Base-by-base conservation (phyloP, 805 yeast genomes). In the Torulaspora gathmanii region DNA sequence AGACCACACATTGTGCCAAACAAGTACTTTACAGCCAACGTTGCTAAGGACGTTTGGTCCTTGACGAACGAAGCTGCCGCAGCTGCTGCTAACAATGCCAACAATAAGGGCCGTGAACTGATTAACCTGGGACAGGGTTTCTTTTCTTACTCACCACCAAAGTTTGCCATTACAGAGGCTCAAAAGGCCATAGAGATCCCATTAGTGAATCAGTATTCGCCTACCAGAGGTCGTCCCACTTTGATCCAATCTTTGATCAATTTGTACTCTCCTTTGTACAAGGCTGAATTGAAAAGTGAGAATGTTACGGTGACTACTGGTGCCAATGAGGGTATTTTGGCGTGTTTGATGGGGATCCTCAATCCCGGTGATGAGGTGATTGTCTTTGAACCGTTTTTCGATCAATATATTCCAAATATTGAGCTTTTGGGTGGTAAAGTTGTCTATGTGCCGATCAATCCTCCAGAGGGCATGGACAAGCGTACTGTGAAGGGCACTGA, bases 91-190 rank as follows among this genome's bases (percentile, higher is more conserved):
- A 59, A 54, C 7, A 61, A 64, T 44, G 55, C 63, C 2, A 69
- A 68, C 33, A 80, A 79, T 37, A 64, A 78, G 29, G 89, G 88
- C n/a, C 74, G 83, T 56, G 85, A 87, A 42, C 80, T 91, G 45
- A 82, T 83, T 49, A 93, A 93, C 58, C 75, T 93, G 46, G 99
- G 99, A 27, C 99, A 93, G 66, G 99, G 99, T 1, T 93, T 93
- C 69, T 93, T 93, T 72, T 88, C 96, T 2, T 93, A 91, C 64
- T 78, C 90, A 25, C 99, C 99, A 2, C 99, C 99, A 0, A 77
- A 80, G n/a, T 93, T 93, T 67, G 96, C 95, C 12, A 72, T 85
- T 47, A 75, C 80, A 9, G 95, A 96, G 5, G 95, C 91, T 13
- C 78, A 80, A 52, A 73, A 75, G 34, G 91, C 96, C 0, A 72